Conservation (phyloP, 2,329 filamentous ascomycete species). For the Akanthomyces dipterigenus region DNA sequence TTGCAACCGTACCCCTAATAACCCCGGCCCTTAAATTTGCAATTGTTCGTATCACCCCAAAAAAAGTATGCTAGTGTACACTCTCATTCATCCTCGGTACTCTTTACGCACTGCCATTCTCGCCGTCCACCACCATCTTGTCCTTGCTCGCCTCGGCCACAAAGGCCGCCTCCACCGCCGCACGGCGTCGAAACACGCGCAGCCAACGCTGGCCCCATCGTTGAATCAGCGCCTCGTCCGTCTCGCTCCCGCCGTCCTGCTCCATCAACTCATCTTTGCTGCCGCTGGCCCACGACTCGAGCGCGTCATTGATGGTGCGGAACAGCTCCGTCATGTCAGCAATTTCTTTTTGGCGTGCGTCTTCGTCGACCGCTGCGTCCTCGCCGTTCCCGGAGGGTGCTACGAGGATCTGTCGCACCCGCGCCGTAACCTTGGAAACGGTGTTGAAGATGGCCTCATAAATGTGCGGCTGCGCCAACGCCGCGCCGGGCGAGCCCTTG, state of each 20-base stretch:
- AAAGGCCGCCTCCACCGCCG: conserved; percentile 76
- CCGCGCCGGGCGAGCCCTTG: conserved; percentile 49
- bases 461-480: conserved; percentile 66
- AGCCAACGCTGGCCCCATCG: conserved; percentile 84
- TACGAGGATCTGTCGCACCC: conserved; percentile 71
- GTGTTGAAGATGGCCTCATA: conserved; percentile 90
- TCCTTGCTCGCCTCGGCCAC: conserved; percentile 19
- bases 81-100: not conserved
- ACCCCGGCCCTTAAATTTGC: too few relatives aligned
- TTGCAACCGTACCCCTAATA: too few relatives aligned
- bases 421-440: conserved; percentile 80
- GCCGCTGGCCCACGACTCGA: conserved; percentile 65
- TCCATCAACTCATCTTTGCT: conserved; percentile 72
- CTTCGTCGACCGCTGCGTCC: conserved; percentile 43
- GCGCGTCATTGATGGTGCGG: conserved; percentile 69
- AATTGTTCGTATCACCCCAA: too few relatives aligned
- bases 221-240: conserved; percentile 58
- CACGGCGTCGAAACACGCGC: conserved; percentile 73
- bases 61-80: not conserved
- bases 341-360: conserved; percentile 63
- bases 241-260: conserved; percentile 50
- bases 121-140: conserved; percentile 8
- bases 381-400: conserved; percentile 45
- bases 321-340: conserved; percentile 74
- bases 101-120: not conserved